Evolutionary conservation across 306 rosid species (phyloP), one percentile per base, ranked within the genome.

Genomic region (Rubus idaeus): DNA sequence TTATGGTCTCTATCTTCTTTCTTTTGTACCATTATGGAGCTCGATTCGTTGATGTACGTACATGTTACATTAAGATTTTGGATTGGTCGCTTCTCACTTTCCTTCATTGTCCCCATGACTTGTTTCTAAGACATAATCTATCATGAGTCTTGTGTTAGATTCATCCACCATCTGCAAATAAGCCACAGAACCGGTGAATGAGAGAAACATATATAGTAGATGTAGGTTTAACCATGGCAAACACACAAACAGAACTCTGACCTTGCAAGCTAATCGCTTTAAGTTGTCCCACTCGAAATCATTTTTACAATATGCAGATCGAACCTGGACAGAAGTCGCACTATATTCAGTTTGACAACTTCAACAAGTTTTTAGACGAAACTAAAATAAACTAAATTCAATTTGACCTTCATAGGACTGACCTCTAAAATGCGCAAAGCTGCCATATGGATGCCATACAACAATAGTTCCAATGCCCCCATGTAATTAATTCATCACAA

Each of bases 221-320:
- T 45, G 58, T 57, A 71, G 49, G 40, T 35, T 66, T 69, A 13
- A 44, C 42, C 47, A 16, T 16, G 17, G 11, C 20, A 35, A 66
- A 18, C 39, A 30, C 13, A 9, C 10, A n/a, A 26, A 46, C 3
- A 17, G 35, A 67, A 30, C 46, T 20, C 82, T 46, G 65, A 92
- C 97, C 96, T 90, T 90, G n/a, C 73, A 23, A 42, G 97, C 88
- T 6, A 95, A 65, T 60, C 86, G 84, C 87, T 90, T 56, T 80
- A 92, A 57, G 86, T 92, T 90, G 88, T 92, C 92, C 97, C 98
- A 92, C 77, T 90, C 97, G 73, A 95, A 95, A 81, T 92, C 98
- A 30, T 79, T 80, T 81, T 95, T 88, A 81, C 98, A 88, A 81
- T 95, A 89, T 55, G 93, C 93, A 76, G 97, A 87, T 73, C 98